phyloP scores from a whole-genome alignment of 305 asterid species.

The Fraxinus floribunda region DNA sequence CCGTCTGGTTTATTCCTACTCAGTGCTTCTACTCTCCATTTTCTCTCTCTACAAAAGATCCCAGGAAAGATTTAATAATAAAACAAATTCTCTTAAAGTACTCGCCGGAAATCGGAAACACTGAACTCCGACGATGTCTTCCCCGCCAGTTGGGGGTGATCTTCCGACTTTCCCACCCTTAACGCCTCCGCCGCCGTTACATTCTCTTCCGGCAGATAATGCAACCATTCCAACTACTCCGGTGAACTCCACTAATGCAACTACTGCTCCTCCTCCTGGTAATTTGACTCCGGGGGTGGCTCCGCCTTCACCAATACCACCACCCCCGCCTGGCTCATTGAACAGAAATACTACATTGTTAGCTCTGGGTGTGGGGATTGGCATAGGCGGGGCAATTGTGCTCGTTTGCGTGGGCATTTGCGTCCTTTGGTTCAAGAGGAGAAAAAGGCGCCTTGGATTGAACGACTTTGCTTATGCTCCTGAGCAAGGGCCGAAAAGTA shows the following conservation, averaged over 20 bases:
- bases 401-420: constrained; percentile 64
- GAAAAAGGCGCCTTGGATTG: constrained; percentile 42
- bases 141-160: constrained; percentile 40
- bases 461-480: constrained; percentile 33
- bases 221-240: constrained; percentile 16
- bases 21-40: neutral
- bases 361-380: constrained; percentile 80
- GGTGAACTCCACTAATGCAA: constrained; percentile 10
- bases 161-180: constrained; percentile 28
- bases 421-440: constrained; percentile 63
- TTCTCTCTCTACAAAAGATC: neutral
- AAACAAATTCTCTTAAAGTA: neutral
- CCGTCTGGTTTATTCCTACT: neutral
- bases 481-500: constrained; percentile 50
- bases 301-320: constrained; percentile 1
- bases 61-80: neutral
- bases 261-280: constrained; percentile 33
- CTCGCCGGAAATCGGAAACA: constrained; percentile 10
- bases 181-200: constrained; percentile 25
- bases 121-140: constrained; percentile 48
- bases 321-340: constrained; percentile 14
- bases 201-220: constrained; percentile 26
- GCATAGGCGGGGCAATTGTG: constrained; percentile 72
- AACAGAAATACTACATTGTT: constrained; percentile 40
- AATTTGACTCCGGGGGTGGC: constrained; percentile 23